These are phyloP conservation scores for Aethionema arabicum DNA, from an alignment of 345 rosid genomes.

Conservation along the genomic window DNA sequence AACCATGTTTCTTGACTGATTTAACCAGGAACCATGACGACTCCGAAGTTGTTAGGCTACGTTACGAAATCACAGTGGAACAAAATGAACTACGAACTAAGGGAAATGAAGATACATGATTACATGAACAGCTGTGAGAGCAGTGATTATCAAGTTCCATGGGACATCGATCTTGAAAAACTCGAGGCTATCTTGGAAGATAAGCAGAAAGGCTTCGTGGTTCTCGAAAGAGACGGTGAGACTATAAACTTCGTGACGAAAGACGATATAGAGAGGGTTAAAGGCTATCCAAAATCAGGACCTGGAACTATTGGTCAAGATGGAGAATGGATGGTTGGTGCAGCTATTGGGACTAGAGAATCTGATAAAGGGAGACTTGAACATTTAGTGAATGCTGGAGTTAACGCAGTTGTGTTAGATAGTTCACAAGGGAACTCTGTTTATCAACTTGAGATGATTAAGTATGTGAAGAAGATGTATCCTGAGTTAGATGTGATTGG, in stretches of 20 bases:
- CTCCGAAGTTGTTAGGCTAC: constrained; percentile 59
- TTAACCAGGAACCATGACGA: constrained; percentile 43
- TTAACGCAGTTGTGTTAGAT: constrained; percentile 69
- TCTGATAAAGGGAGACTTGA: constrained; percentile 77
- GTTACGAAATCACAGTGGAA: constrained; percentile 59
- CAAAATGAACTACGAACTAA: constrained; percentile 39
- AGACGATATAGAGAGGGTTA: constrained; percentile 74
- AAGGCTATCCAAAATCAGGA: constrained; percentile 67
- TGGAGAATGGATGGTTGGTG: constrained; percentile 94
- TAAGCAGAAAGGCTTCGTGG: constrained; percentile 51
- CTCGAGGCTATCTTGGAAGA: constrained; percentile 49
- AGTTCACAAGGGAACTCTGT: constrained; percentile 94
- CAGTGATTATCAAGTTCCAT: constrained; percentile 44
- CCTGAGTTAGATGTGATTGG: constrained; percentile 83
- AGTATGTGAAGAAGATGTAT: constrained; percentile 59
- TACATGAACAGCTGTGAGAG: constrained; percentile 52
- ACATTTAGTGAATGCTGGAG: constrained; percentile 70
- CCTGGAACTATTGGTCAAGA: constrained; percentile 64
- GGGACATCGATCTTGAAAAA: constrained; percentile 55
- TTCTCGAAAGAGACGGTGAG: constrained; percentile 57
- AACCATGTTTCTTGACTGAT: constrained; percentile 11
- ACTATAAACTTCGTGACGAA: constrained; percentile 60
- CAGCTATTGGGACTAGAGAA: constrained; percentile 78
- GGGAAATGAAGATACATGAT: constrained; percentile 55
- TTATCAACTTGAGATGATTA: constrained; percentile 87